Base-by-base conservation (phyloP, 768 basidiomycete species). In the Leucocoprinus sp. region DNA sequence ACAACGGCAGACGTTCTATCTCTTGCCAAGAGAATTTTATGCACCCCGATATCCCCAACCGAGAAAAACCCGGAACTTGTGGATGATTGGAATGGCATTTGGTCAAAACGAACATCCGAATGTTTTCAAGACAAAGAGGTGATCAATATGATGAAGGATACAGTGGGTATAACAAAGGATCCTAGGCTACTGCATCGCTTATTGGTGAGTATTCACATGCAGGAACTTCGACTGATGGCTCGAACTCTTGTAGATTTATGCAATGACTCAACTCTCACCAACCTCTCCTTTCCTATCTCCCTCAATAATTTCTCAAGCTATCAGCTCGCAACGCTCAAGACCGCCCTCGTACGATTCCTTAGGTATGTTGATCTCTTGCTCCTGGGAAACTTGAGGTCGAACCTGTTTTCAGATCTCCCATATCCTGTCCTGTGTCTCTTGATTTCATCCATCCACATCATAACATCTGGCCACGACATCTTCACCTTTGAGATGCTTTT, bases 401-500 rank as follows among this genome's bases (percentile, higher is more conserved):
- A 22, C 14, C 17, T 21, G 21, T 27, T 22, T 37, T 14, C 54
- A 92, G 88, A 71, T 45, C 60, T 93, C 17, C 66, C 89, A 15
- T 90, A 93, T 57, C 86, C 93, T 6, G 68, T 76, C 2, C 62
- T 91, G 15, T 92, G 89, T 56, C 71, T 95, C 23, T 73, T 96
- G 34, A 83, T 98, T 49, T 85, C 93, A n/a, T 74, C 80, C 11
- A 73, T 81, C 55, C 93, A 96, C 57, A 71, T 80, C 3, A 66
- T 79, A 19, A 82, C 80, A 8, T 77, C 79, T 5, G 93, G 93
- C 0, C 83, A 92, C 49, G 71, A 84, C 15, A 65, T 66, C 11
- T 81, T 96, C 63, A 97, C 88, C 23, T 95, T 98, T 57, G 90
- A 93, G 55, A 91, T 93, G 82, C 74, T 95, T 6, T 74, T 84